A percentile compares a stretch with the other conserved stretches of the same genome.
Evolutionary conservation across 148 eudicot genomes (phyloP).

Genomic region (Talinum fruticosum): DNA sequence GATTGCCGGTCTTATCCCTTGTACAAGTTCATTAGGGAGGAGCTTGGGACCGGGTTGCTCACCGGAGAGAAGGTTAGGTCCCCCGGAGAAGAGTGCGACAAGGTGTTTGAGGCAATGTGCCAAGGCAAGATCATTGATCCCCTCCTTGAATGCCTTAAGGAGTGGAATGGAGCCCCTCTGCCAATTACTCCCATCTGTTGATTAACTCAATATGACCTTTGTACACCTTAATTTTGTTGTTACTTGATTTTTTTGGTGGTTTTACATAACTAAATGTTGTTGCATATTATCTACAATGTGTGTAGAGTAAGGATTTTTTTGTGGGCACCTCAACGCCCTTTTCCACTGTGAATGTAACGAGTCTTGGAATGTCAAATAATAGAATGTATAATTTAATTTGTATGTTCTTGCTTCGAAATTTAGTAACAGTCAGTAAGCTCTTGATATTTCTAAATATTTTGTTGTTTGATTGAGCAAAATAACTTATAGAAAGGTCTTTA

Average conservation of each 20-base stretch:
- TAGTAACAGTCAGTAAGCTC: no score
- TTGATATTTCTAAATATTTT: no score
- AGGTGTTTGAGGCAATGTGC: slow-evolving; percentile 65
- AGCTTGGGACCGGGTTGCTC: slow-evolving; percentile 47
- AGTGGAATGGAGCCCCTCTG: slow-evolving; percentile 82
- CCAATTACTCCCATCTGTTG: slow-evolving; percentile 34
- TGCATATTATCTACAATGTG: not conserved
- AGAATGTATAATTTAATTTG: not conserved
- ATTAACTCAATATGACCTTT: not conserved
- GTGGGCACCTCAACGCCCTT: not conserved
- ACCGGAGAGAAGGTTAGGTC: slow-evolving; percentile 65
- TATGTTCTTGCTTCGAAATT: not conserved
- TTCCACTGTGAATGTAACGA: not conserved
- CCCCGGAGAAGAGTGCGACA: slow-evolving; percentile 74
- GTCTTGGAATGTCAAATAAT: not conserved
- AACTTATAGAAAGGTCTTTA: no score
- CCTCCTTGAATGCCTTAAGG: slow-evolving; percentile 61
- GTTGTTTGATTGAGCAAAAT: no score
- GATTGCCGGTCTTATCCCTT: slow-evolving; percentile 78
- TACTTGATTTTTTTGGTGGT: not conserved
- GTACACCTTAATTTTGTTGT: not conserved
- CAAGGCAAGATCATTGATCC: slow-evolving; percentile 69
- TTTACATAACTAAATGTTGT: not conserved
- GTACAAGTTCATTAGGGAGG: slow-evolving; percentile 69
- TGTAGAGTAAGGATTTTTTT: not conserved